phyloP scores from a whole-genome alignment of 2,329 filamentous ascomycete genomes.

The Colletotrichum lini region DNA sequence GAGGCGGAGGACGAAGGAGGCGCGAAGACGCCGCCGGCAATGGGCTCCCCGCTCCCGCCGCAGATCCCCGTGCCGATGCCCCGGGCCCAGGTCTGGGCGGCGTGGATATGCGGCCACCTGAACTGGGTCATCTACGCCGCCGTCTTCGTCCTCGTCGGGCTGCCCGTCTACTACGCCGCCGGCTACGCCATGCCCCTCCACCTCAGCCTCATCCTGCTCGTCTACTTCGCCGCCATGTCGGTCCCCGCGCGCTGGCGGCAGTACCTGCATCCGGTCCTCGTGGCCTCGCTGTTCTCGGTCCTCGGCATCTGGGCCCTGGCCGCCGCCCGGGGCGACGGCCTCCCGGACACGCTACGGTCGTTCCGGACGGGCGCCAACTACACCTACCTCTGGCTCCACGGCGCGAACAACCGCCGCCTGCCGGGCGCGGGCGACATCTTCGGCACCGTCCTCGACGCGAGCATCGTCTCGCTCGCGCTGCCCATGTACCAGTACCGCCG shows the following conservation, averaged over 20 bases:
- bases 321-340: slow-evolving; percentile 56
- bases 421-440: slow-evolving; percentile 73
- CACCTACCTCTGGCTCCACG: slow-evolving; percentile 63
- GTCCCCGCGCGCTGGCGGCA: slow-evolving; percentile 64
- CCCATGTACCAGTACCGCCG: slow-evolving; percentile 74
- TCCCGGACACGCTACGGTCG: slow-evolving; percentile 58
- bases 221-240: slow-evolving; percentile 65
- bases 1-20: neutral
- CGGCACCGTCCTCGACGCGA: slow-evolving; percentile 67
- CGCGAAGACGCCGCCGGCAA: neutral
- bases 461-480: slow-evolving; percentile 71
- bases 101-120: slow-evolving; percentile 59
- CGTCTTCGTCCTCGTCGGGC: slow-evolving; percentile 65
- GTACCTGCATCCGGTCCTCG: slow-evolving; percentile 71
- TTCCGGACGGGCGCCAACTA: slow-evolving; percentile 70
- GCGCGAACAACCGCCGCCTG: slow-evolving; percentile 44
- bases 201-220: slow-evolving; percentile 63
- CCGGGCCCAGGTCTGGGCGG: slow-evolving; percentile 65
- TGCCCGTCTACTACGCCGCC: slow-evolving; percentile 68
- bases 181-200: slow-evolving; percentile 68
- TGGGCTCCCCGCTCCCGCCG: slow-evolving; percentile 45
- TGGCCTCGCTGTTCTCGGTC: slow-evolving; percentile 68
- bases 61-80: slow-evolving; percentile 61
- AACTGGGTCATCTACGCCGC: slow-evolving; percentile 61
- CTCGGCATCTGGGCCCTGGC: slow-evolving; percentile 68